phyloP scores from a whole-genome alignment of 1,284 basidiomycete genomes.

The Trichosporon faecale region DNA sequence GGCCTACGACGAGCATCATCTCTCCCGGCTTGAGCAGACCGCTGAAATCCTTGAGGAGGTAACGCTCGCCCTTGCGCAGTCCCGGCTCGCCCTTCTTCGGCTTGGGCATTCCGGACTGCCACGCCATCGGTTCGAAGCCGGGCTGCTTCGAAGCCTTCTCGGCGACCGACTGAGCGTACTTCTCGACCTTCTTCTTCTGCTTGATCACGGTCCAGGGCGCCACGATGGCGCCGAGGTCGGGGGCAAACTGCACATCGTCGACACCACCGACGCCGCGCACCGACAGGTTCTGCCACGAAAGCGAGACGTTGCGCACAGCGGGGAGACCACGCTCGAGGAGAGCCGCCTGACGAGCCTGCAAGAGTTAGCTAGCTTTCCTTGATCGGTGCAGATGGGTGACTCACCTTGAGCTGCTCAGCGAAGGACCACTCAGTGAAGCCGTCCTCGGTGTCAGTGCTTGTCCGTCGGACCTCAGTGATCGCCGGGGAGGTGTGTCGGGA shows the following conservation, averaged over 20 bases:
- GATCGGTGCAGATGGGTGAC: too few species aligned
- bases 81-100: constrained; percentile 32
- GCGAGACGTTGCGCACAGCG: constrained; percentile 25
- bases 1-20: constrained; percentile 50
- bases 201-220: constrained; percentile 35
- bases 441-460: not conserved
- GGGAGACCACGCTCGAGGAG: constrained; percentile 16
- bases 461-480: not conserved
- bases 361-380: not conserved
- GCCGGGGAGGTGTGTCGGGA: not conserved
- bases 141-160: constrained; percentile 13
- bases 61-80: constrained; percentile 41
- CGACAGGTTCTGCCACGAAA: constrained; percentile 39
- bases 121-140: constrained; percentile 27
- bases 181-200: constrained; percentile 37
- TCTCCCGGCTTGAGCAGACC: constrained; percentile 45
- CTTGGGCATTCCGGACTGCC: constrained; percentile 23
- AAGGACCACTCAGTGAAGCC: not conserved
- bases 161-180: constrained; percentile 24
- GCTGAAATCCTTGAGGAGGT: constrained; percentile 41
- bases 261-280: constrained; percentile 40
- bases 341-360: constrained; percentile 16
- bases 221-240: constrained; percentile 39
- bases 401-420: constrained; percentile 5
- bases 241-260: constrained; percentile 41